Evolutionary conservation across 1,284 basidiomycete species (phyloP).

Genomic region (Ustilago lituana): DNA sequence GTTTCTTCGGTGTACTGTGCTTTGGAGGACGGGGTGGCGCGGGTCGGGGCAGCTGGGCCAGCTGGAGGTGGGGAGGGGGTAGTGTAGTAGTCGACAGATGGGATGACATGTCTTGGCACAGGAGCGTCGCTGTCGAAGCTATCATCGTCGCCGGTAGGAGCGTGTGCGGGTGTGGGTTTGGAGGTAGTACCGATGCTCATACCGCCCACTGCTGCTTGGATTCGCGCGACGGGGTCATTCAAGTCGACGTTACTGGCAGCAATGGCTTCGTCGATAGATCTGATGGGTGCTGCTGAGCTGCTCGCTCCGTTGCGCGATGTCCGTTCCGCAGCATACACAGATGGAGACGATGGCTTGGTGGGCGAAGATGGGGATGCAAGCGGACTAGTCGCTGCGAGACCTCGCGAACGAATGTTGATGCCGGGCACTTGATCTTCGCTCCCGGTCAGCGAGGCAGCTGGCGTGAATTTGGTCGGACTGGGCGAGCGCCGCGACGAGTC

Average conservation of each 20-base stretch:
- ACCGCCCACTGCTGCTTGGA: slow-evolving; percentile 29
- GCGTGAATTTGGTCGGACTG: slow-evolving; percentile 38
- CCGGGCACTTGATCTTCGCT: slow-evolving; percentile 32
- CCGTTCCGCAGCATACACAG: not conserved
- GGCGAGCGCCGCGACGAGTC: slow-evolving; percentile 31
- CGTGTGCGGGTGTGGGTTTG: not conserved
- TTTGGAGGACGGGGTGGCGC: slow-evolving; percentile 7
- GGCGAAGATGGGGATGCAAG: slow-evolving; percentile 13
- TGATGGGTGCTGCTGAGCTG: slow-evolving; percentile 20
- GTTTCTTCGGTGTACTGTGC: slow-evolving; percentile 30
- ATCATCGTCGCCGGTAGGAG: not conserved
- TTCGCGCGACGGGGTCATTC: slow-evolving; percentile 29
- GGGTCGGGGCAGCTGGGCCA: slow-evolving; percentile 8
- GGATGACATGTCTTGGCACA: slow-evolving; percentile 10
- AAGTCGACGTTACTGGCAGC: slow-evolving; percentile 21
- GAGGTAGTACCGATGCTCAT: slow-evolving; percentile 14
- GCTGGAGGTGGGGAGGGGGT: slow-evolving; percentile 46
- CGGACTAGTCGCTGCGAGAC: slow-evolving; percentile 8
- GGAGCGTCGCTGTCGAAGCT: not conserved
- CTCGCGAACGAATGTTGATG: slow-evolving; percentile 37
- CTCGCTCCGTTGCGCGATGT: not conserved
- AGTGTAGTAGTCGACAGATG: slow-evolving; percentile 37
- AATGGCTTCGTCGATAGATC: slow-evolving; percentile 48
- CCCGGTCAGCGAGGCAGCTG: slow-evolving; percentile 18
- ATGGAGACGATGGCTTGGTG: slow-evolving; percentile 18